These are phyloP conservation scores for Spongiforma sp. DNA, from an alignment of 1,284 basidiomycete species.

Conservation along the genomic window DNA sequence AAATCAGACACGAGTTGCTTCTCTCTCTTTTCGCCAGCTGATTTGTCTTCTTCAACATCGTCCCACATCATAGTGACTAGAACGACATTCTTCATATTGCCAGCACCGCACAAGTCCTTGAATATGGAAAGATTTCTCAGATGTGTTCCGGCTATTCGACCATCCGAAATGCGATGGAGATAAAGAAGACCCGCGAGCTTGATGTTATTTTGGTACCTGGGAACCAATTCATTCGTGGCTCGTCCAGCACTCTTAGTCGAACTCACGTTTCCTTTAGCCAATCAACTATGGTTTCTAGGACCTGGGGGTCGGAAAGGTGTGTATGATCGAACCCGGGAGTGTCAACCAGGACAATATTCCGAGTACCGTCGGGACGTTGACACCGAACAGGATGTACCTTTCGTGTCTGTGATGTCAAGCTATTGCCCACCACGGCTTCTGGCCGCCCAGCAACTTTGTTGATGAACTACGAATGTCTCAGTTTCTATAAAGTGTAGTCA, in stretches of 20 bases:
- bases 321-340: too few relatives aligned
- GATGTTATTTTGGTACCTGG: slow-evolving; percentile 20
- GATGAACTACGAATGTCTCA: not conserved
- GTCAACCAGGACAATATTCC: too few relatives aligned
- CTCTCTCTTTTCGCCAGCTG: slow-evolving; percentile 22
- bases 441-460: not conserved
- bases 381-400: not conserved
- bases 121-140: slow-evolving; percentile 26
- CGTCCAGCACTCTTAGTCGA: not conserved
- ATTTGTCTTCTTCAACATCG: slow-evolving; percentile 22
- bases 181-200: slow-evolving; percentile 33
- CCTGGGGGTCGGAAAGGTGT: not conserved
- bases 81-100: too few relatives aligned
- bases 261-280: slow-evolving; percentile 26
- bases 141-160: slow-evolving; percentile 45
- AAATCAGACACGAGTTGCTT: slow-evolving; percentile 10
- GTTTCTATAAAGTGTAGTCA: not conserved
- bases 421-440: not conserved
- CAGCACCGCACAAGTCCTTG: slow-evolving; percentile 27
- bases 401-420: too few relatives aligned
- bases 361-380: too few relatives aligned
- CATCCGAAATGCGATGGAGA: slow-evolving; percentile 43
- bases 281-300: not conserved
- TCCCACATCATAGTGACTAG: too few relatives aligned
- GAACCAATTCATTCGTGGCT: not conserved